A percentile compares a stretch with the other conserved stretches of the same genome.
phyloP scores from a whole-genome alignment of 352 stramenopile genomes.

The Phytopythium oedochilum region DNA sequence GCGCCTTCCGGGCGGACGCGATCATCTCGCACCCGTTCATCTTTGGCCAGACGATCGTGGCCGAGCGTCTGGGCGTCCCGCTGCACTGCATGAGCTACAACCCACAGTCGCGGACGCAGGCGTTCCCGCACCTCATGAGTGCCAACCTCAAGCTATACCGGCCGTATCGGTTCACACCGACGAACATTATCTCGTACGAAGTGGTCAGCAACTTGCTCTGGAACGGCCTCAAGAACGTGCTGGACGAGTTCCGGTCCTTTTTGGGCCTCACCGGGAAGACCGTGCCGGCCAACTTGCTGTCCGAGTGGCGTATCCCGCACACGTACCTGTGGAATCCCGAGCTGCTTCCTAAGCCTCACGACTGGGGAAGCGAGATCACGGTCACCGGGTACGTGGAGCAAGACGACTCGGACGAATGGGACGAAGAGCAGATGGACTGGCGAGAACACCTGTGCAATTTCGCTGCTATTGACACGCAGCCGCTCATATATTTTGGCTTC shows the following conservation, averaged over 20 bases:
- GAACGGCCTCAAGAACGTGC: conserved; percentile 29
- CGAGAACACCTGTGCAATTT: conserved; percentile 17
- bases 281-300: conserved; percentile 25
- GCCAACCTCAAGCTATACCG: conserved; percentile 26
- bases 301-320: conserved; percentile 59
- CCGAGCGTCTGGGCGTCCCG: conserved; percentile 67
- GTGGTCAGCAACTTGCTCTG: conserved; percentile 47
- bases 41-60: conserved; percentile 57
- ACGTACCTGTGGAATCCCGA: conserved; percentile 69
- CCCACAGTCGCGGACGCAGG: conserved; percentile 45
- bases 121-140: conserved; percentile 48
- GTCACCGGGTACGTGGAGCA: conserved; percentile 52
- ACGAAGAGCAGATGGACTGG: conserved; percentile 9
- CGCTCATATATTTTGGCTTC: conserved; percentile 43
- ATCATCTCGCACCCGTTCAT: conserved; percentile 64
- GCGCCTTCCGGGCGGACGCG: conserved; percentile 56
- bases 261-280: conserved; percentile 41
- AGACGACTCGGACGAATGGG: conserved; percentile 10
- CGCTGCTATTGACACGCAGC: conserved; percentile 7
- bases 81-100: conserved; percentile 60
- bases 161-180: conserved; percentile 24
- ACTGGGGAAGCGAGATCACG: conserved; percentile 56
- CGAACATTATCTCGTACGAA: conserved; percentile 51
- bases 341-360: conserved; percentile 50
- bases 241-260: conserved; percentile 55